Evolutionary conservation across 441 rosid species (phyloP), one percentile per base, ranked within the genome.

Genomic region (Pelargonium citronellum): DNA sequence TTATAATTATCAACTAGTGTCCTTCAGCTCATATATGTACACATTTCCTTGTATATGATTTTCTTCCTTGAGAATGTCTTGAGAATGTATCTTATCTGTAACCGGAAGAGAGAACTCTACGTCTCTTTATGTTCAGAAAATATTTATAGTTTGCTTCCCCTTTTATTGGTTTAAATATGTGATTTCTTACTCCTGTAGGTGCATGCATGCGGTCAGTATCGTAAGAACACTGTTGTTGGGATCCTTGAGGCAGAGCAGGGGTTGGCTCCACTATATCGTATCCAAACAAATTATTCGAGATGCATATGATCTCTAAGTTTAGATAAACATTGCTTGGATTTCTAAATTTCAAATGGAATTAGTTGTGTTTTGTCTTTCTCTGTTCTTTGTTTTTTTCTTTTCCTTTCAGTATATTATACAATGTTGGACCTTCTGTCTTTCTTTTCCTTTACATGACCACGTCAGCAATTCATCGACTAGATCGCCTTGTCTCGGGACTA

Each of bases 171-270:
- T 71, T 69, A 13, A 68, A 65, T 65, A 70, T 22, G 11, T 65
- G 11, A 53, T 37, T 78, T 67, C 16, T 13, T 73, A 61, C 67
- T 78, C 67, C 47, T 69, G 11, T 77, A 95, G 96, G 97, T 91
- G 69, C 99, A 91, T 83, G 97, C 96, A 12, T 95, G 97, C 80
- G 99, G 97, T 69, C 97, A 95, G 71, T 95, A 95, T 72, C 91
- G 96, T 43, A 95, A 90, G 85, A 95, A 95, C 82, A 95, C 96
- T 1, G 83, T 95, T 68, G 89, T 91, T 73, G 96, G 99, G 75
- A 87, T 95, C 81, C 97, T 95, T 78, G 88, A 91, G 77, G 97
- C 99, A 20, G 97, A 91, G 78, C 84, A 89, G 79, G 90, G 77
- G 64, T 70, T 91, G 74, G 86, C 88, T 34, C 83, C 96, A 77